These are phyloP conservation scores for Crithidia expoeki DNA, from an alignment of 208 protist genomes.

Conservation along the genomic window DNA sequence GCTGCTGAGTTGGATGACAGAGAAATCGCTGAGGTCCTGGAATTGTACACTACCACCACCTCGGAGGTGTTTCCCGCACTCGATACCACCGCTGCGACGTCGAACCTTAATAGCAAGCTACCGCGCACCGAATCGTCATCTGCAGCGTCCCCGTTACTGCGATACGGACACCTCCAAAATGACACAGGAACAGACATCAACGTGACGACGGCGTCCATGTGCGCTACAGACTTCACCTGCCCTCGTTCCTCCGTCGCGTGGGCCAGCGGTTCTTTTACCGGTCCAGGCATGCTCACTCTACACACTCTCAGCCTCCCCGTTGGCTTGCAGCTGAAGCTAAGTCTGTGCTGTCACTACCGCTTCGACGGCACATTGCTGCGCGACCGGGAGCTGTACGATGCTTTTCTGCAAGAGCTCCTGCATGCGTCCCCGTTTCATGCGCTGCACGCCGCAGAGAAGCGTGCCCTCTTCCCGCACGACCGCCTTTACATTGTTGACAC, in stretches of 20 bases:
- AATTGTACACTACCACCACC: neutral
- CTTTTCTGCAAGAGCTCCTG: constrained; percentile 74
- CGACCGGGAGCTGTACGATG: constrained; percentile 59
- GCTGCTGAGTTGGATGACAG: neutral
- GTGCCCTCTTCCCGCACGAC: constrained; percentile 64
- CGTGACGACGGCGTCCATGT: constrained; percentile 28
- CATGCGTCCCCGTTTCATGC: constrained; percentile 82
- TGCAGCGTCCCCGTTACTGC: neutral
- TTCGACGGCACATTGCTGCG: constrained; percentile 73
- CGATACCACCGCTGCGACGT: neutral
- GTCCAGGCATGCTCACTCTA: constrained; percentile 59
- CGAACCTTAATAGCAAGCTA: neutral
- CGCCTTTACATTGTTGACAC: constrained; percentile 50
- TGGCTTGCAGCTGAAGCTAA: constrained; percentile 70
- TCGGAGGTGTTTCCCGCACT: neutral
- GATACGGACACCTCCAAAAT: too few species aligned
- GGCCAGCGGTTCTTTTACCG: constrained; percentile 80
- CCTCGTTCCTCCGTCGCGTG: constrained; percentile 80
- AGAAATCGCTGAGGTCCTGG: constrained; percentile 1
- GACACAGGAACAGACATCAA: neutral
- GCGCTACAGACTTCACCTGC: constrained; percentile 59
- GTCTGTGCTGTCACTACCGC: constrained; percentile 83
- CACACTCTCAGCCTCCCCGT: constrained; percentile 54
- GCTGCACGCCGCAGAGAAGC: constrained; percentile 61
- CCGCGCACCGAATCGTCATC: neutral